These are phyloP conservation scores for Phytophthora vignae DNA, from an alignment of 352 stramenopile species.

Conservation along the genomic window DNA sequence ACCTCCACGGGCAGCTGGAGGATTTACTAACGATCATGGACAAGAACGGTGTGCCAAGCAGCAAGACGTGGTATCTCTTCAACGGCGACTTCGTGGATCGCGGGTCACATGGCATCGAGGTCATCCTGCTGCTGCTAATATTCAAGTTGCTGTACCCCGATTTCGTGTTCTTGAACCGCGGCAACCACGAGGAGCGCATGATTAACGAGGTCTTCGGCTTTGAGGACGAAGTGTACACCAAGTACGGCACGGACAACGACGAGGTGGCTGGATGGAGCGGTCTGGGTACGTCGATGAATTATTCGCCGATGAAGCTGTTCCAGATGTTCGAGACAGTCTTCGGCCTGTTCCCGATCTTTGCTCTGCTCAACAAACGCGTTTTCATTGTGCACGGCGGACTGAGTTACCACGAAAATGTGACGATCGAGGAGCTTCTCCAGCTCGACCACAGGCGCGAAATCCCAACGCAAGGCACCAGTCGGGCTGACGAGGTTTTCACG, in stretches of 20 bases:
- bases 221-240: constrained; percentile 83
- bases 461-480: constrained; percentile 79
- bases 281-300: constrained; percentile 70
- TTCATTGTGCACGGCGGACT: constrained; percentile 95
- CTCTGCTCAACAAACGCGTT: constrained; percentile 90
- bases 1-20: constrained; percentile 94
- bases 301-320: constrained; percentile 83
- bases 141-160: constrained; percentile 92
- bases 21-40: constrained; percentile 95
- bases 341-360: constrained; percentile 87
- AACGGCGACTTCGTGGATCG: constrained; percentile 97
- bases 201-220: constrained; percentile 94
- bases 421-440: constrained; percentile 83
- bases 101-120: constrained; percentile 92
- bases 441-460: constrained; percentile 91
- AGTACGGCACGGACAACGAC: constrained; percentile 83
- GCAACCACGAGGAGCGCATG: constrained; percentile 96
- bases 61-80: constrained; percentile 94
- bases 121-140: constrained; percentile 88
- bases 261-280: constrained; percentile 70
- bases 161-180: constrained; percentile 94
- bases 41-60: constrained; percentile 89
- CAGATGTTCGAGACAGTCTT: constrained; percentile 91
- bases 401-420: constrained; percentile 88
- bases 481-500: constrained; percentile 91